phyloP scores from a whole-genome alignment of 257 asterid species.

The Salvia hispanica region DNA sequence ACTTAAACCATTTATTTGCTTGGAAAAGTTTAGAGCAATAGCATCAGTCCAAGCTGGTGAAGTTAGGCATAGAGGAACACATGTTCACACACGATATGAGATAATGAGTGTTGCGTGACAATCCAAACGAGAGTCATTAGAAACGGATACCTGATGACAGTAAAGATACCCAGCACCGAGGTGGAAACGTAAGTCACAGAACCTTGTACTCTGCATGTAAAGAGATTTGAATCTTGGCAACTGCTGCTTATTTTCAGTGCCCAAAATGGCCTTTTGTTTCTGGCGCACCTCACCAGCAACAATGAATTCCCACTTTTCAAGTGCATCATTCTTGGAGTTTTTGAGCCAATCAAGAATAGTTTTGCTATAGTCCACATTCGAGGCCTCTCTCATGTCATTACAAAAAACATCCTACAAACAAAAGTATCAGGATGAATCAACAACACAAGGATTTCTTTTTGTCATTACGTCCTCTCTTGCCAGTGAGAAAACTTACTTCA shows the following conservation, averaged over 20 bases:
- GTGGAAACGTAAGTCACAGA: conserved; percentile 72
- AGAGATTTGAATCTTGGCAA: conserved; percentile 64
- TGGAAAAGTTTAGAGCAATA: background rate
- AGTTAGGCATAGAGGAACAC: background rate
- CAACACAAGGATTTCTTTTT: conserved; percentile 10
- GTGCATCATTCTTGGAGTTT: conserved; percentile 64
- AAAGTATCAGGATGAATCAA: conserved; percentile 21
- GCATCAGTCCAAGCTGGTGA: background rate
- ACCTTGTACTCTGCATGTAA: conserved; percentile 66
- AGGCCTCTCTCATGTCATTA: conserved; percentile 68
- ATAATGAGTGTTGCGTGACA: background rate
- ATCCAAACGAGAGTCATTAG: conserved; percentile 2
- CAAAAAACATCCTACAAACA: conserved; percentile 68
- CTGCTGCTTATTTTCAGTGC: conserved; percentile 41
- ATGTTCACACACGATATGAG: background rate
- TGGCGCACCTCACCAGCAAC: conserved; percentile 66
- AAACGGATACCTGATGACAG: conserved; percentile 79
- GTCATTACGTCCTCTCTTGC: background rate
- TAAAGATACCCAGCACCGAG: conserved; percentile 89
- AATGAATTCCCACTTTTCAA: conserved; percentile 82
- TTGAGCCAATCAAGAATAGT: conserved; percentile 83
- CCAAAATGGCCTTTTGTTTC: conserved; percentile 67
- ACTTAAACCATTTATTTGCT: background rate
- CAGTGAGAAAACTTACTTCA: conserved; percentile 52
- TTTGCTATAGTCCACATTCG: conserved; percentile 68